Base-by-base conservation (phyloP, 1,139 yeast genomes). In the Suhomyces anneliseae region DNA sequence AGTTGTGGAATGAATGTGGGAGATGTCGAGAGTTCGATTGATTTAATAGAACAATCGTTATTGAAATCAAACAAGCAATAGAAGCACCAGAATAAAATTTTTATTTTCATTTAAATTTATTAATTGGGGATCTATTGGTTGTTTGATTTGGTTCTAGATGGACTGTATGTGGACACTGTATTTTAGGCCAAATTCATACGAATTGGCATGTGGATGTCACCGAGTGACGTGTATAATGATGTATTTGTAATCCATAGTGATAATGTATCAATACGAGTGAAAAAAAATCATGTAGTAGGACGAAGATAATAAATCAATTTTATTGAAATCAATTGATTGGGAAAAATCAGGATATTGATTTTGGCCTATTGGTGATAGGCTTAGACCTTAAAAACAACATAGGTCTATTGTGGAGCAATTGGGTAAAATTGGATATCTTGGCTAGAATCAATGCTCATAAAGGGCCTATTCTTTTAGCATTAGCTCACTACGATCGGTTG, bases 1-100 rank as follows among this genome's bases (percentile, higher is more conserved):
- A 73, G 79, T 54, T 74, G 79, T 51, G 79, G 78, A 15, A 72
- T 75, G 78, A 60, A 69, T 46, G 56, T 70, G 44, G 61, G 61
- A 36, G 79, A 74, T 38, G 77, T 74, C 36, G 78, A 74, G 49
- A 58, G 57, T 32, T 67, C 74, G 27, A 74, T 75, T 44, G 78
- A 75, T 51, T 61, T 72, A 50, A 73, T 75, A 36, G 80, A 75
- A 55, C 72, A 70, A 51, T 70, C 76, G 15, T 65, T 68, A 41
- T 42, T 56, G 31, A 59, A 58, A 47, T 42, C 42, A 19, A 32
- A 33, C 37, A 29, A 29, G 32, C 32, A 29, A 29, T 29, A 11
- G n/a, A 29, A 9, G 32, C 3, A 29, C 32, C 10, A 29, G 10
- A 29, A 10, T 10, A 14, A 14, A 14, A 14, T 2, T 2, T 2